Evolutionary conservation across 2,329 filamentous ascomycete species (phyloP).

Genomic region (Trichoderma sp.): DNA sequence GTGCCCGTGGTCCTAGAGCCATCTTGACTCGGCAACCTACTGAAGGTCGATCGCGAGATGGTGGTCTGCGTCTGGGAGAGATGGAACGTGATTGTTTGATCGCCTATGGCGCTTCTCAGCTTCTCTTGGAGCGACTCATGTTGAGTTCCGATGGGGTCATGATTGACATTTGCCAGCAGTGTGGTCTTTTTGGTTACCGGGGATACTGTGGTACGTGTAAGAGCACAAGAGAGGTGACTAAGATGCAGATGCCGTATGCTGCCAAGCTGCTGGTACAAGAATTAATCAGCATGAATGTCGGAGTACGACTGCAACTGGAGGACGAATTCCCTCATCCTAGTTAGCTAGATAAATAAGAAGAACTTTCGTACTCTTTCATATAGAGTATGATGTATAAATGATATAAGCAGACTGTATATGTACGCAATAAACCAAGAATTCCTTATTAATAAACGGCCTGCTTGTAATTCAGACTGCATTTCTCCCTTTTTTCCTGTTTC

Average conservation of each 20-base stretch:
- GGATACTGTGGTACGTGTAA: conserved; percentile 94
- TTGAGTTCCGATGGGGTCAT: conserved; percentile 85
- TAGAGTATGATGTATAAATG: neutral
- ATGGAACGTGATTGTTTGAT: conserved; percentile 99
- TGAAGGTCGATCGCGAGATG: conserved; percentile 88
- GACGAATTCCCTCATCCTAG: conserved; percentile 82
- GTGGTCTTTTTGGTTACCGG: conserved; percentile 92
- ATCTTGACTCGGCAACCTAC: conserved; percentile 94
- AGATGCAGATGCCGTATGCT: conserved; percentile 96
- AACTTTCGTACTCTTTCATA: neutral
- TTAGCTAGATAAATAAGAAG: conserved; percentile 21
- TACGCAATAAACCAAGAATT: neutral
- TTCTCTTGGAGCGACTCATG: conserved; percentile 92
- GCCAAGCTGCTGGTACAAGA: conserved; percentile 96
- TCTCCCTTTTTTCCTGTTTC: neutral
- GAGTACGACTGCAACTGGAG: conserved; percentile 82
- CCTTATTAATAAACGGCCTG: neutral
- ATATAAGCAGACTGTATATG: neutral
- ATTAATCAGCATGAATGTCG: conserved; percentile 98
- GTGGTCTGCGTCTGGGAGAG: conserved; percentile 89
- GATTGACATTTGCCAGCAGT: conserved; percentile 91
- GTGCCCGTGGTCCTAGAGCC: conserved; percentile 82
- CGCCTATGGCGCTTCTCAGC: conserved; percentile 90
- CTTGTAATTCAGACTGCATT: neutral
- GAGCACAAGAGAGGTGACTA: conserved; percentile 77